Base-by-base conservation (phyloP, 768 basidiomycete species). In the Lactarius pseudohatsudake region DNA sequence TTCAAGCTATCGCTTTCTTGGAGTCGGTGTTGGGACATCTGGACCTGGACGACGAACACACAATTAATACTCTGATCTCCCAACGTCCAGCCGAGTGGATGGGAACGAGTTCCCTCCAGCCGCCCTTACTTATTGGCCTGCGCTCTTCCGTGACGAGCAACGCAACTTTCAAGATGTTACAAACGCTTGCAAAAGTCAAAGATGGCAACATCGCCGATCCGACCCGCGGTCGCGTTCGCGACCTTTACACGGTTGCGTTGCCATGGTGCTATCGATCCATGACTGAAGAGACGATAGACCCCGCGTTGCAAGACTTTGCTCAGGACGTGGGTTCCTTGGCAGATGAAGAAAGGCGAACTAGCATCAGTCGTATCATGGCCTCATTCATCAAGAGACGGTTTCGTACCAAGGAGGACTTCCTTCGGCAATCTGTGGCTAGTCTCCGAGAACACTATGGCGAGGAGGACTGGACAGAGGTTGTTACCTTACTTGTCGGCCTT, bases 391-490 rank as follows among this genome's bases (percentile, higher is more conserved):
- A 92, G 76, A 81, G 82, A 26, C 89, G 91, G 59, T 97, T 98
- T 81, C 83, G 95, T 57, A 94, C 94, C 2, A 89, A 89, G 72
- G 95, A 98, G 61, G 95, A 97, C 77, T 96, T 96, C 78, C 83
- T 96, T 65, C 87, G 93, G 5, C 94, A 97, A 74, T 94, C 92
- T 0, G 88, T 94, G 26, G 81, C 86, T 2, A 89, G 91, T 71
- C 82, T 98, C 43, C 86, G 94, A 26, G 95, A 97, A 73, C 88
- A 92, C 75, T 94, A 93, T 72, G 86, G 86, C 0, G 80, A 80
- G 4, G 84, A 91, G 59, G 80, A 87, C 70, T 92, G 92, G 85
- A 84, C 89, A 2, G 88, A 94, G 34, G 86, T 94, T 22, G 87
- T 93, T 57, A 91, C 92, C 0, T 81, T 94, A 18, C 84, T 97